Evolutionary conservation across 768 basidiomycete genomes (phyloP).

Genomic region (Phylloporus sp.): DNA sequence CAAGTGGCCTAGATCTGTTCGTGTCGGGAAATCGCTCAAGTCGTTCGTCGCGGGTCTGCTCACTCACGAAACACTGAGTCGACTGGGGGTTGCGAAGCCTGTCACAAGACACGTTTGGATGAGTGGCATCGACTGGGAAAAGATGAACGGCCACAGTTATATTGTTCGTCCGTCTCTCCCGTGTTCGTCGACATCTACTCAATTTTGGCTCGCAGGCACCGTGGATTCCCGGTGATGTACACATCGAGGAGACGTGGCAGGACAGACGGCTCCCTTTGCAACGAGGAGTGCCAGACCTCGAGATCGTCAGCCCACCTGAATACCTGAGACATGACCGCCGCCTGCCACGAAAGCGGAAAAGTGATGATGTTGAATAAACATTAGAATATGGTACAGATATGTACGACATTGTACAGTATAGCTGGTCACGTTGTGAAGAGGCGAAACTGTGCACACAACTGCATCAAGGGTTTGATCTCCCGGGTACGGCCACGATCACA

Average conservation of each 20-base stretch:
- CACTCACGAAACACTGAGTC: conserved; percentile 29
- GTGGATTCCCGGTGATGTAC: conserved; percentile 30
- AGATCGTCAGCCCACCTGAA: conserved; percentile 29
- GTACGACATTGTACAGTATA: background rate
- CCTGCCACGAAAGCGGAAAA: conserved; percentile 13
- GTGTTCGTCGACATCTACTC: background rate
- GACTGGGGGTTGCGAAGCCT: conserved; percentile 36
- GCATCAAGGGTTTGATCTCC: conserved; percentile 37
- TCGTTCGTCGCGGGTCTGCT: conserved; percentile 42
- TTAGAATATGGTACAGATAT: background rate
- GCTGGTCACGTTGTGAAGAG: conserved; percentile 12
- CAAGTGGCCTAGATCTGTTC: conserved; percentile 36
- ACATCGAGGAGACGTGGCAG: conserved; percentile 37
- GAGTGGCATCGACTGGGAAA: conserved; percentile 41
- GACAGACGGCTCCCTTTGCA: conserved; percentile 34
- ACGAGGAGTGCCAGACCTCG: conserved; percentile 37
- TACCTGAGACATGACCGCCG: conserved; percentile 37
- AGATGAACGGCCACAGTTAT: conserved; percentile 40
- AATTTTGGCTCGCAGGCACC: conserved; percentile 36
- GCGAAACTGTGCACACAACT: conserved; percentile 24
- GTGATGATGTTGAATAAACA: too few species aligned
- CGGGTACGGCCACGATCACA: conserved; percentile 38
- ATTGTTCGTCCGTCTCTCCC: conserved; percentile 34
- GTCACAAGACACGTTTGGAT: conserved; percentile 45
- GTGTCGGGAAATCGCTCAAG: conserved; percentile 38